Conservation (phyloP, 768 basidiomycete species). For the Suillus clintonianus region DNA sequence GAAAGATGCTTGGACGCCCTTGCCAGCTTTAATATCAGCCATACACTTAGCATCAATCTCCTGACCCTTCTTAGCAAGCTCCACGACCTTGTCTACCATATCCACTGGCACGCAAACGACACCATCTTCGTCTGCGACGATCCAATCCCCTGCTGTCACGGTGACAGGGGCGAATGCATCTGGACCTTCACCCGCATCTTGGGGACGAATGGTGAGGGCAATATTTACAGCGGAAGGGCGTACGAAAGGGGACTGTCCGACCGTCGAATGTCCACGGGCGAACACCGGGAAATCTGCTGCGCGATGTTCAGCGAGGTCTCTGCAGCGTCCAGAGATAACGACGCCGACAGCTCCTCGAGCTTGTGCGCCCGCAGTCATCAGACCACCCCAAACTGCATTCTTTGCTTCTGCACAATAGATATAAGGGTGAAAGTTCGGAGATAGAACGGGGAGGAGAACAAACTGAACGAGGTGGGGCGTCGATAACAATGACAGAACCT, state of each 20-base stretch:
- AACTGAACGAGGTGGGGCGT: constrained; percentile 66
- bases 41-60: constrained; percentile 72
- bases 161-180: constrained; percentile 53
- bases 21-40: constrained; percentile 73
- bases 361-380: constrained; percentile 86
- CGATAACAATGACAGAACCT: constrained; percentile 71
- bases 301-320: constrained; percentile 81
- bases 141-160: constrained; percentile 76
- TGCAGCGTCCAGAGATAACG: constrained; percentile 81
- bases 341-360: constrained; percentile 71
- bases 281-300: constrained; percentile 76
- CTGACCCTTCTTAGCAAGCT: constrained; percentile 57
- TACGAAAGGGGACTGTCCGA: constrained; percentile 85
- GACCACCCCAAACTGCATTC: constrained; percentile 90
- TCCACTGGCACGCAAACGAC: constrained; percentile 76
- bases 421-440: neutral
- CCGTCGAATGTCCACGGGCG: constrained; percentile 77
- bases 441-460: constrained; percentile 16
- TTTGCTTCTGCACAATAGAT: constrained; percentile 51
- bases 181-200: constrained; percentile 29
- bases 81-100: constrained; percentile 54
- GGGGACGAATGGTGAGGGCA: constrained; percentile 49
- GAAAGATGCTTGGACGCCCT: constrained; percentile 78
- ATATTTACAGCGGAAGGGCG: constrained; percentile 77
- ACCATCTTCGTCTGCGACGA: constrained; percentile 88